Percentiles rank a stretch among this genome's conserved stretches.
Evolutionary conservation across 148 eudicot species (phyloP).

Genomic region (Cornus controversa): DNA sequence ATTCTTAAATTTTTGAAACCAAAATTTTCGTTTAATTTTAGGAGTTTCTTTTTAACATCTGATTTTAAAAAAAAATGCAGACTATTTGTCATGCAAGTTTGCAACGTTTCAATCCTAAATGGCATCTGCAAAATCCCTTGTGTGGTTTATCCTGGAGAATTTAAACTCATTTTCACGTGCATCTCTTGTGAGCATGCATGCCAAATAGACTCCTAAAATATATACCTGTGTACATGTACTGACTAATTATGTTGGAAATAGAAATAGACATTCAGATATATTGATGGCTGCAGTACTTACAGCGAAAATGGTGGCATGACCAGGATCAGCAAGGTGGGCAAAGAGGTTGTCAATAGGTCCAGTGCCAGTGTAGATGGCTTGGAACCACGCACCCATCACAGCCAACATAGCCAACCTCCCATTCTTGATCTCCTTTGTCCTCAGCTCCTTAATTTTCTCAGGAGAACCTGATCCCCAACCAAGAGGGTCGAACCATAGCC

Average conservation of each 20-base stretch:
- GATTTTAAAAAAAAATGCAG: too few relatives aligned
- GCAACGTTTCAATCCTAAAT: too few relatives aligned
- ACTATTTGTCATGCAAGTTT: too few relatives aligned
- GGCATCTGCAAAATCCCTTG: too few relatives aligned
- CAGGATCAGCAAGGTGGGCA: conserved; percentile 98
- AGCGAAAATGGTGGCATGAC: conserved; percentile 94
- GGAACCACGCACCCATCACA: conserved; percentile 97
- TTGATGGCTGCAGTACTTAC: conserved; percentile 44
- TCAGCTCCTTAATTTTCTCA: conserved; percentile 71
- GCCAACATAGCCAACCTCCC: conserved; percentile 98
- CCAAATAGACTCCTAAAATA: background rate
- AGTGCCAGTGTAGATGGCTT: conserved; percentile 86
- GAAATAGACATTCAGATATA: background rate
- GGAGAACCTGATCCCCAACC: conserved; percentile 95
- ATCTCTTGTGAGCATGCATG: background rate
- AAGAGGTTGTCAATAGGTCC: conserved; percentile 96
- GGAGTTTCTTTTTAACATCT: too few relatives aligned
- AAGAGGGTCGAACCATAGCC: conserved; percentile 95
- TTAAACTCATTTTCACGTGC: background rate
- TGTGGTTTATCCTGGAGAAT: too few relatives aligned
- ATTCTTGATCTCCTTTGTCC: conserved; percentile 97
- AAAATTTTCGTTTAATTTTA: too few relatives aligned
- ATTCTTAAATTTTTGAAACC: too few relatives aligned
- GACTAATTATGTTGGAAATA: background rate
- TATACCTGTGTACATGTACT: background rate